Conservation (phyloP, 257 asterid genomes). For the Hygrophila difformis region DNA sequence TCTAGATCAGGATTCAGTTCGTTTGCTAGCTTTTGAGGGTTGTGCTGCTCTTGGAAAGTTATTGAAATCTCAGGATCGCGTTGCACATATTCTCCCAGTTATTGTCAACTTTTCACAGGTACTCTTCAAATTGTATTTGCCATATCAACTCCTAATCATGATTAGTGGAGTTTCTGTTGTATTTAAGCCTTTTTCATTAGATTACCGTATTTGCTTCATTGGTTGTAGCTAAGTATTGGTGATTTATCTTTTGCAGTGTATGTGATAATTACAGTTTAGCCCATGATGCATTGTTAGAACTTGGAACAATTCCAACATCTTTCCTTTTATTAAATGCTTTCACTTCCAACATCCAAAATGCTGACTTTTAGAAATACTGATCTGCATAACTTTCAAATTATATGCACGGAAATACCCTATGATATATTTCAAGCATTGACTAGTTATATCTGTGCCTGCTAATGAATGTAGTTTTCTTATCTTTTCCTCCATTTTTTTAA, state of each 20-base stretch:
- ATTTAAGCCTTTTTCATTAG: neutral
- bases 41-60: slow-evolving; percentile 96
- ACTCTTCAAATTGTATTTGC: neutral
- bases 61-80: slow-evolving; percentile 89
- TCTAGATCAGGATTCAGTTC: slow-evolving; percentile 97
- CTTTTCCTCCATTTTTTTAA: neutral
- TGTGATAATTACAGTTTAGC: too few relatives aligned
- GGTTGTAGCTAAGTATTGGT: neutral
- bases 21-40: slow-evolving; percentile 88
- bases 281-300: too few relatives aligned
- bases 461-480: neutral
- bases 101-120: slow-evolving; percentile 96
- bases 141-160: neutral
- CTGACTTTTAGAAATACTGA: too few relatives aligned
- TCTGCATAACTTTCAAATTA: too few relatives aligned
- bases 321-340: too few relatives aligned
- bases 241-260: slow-evolving; percentile 1
- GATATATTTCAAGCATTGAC: neutral
- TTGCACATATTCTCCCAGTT: slow-evolving; percentile 84
- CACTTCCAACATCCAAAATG: too few relatives aligned
- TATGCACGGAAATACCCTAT: too few relatives aligned
- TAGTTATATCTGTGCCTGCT: neutral
- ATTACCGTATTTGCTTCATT: slow-evolving; percentile 7
- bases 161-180: slow-evolving; percentile 4
- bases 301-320: too few relatives aligned